Conservation (phyloP, 805 yeast genomes). For the Metschnikowia anglica region DNA sequence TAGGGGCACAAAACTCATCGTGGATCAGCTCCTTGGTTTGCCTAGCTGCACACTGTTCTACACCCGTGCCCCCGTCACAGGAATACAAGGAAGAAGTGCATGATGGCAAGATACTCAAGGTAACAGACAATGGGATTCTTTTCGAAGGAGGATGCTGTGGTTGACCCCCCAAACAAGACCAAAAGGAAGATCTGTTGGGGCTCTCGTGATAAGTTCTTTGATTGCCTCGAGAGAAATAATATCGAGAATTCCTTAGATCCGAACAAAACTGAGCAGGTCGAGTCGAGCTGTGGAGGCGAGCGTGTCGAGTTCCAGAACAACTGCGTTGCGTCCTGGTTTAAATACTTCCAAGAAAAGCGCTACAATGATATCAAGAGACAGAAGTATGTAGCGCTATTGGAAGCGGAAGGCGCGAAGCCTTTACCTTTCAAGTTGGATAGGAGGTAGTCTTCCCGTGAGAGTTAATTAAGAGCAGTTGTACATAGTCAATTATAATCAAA, state of each 20-base stretch:
- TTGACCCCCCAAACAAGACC: slow-evolving; percentile 56
- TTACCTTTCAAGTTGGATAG: slow-evolving; percentile 31
- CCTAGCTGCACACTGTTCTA: neutral
- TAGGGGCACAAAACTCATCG: too few relatives aligned
- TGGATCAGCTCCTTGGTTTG: neutral
- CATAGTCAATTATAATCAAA: slow-evolving; percentile 9
- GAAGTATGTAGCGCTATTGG: slow-evolving; percentile 65
- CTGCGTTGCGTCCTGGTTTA: slow-evolving; percentile 85
- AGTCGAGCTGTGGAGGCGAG: slow-evolving; percentile 54
- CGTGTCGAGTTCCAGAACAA: slow-evolving; percentile 62
- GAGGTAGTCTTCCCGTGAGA: slow-evolving; percentile 12
- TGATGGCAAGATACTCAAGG: neutral
- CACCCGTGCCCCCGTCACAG: slow-evolving; percentile 6
- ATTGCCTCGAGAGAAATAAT: slow-evolving; percentile 65
- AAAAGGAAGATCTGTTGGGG: slow-evolving; percentile 87
- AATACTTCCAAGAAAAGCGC: slow-evolving; percentile 88
- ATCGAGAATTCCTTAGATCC: slow-evolving; percentile 71
- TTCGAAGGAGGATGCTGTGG: slow-evolving; percentile 34
- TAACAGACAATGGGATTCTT: slow-evolving; percentile 50
- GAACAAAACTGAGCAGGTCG: slow-evolving; percentile 45
- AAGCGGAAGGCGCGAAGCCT: slow-evolving; percentile 53
- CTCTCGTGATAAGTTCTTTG: slow-evolving; percentile 73
- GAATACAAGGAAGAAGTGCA: neutral
- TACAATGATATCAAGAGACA: slow-evolving; percentile 71
- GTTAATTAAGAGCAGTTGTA: slow-evolving; percentile 4